Evolutionary conservation across 768 basidiomycete species (phyloP).

Genomic region (Russula griseocarnosa): DNA sequence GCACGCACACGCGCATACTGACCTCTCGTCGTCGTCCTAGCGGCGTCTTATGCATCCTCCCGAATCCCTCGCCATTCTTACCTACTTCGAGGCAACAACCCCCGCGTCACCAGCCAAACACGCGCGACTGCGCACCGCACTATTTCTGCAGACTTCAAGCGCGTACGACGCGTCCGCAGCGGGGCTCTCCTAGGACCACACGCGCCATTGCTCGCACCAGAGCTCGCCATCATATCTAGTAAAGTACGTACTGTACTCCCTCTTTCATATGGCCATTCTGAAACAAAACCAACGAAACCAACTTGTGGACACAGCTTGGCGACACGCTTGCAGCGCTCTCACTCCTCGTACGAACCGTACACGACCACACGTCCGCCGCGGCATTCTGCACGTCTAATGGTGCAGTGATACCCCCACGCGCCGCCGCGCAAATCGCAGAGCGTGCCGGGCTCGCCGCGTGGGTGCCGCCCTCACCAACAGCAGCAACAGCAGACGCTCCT

Average conservation of each 20-base stretch:
- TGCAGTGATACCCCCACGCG: conserved; percentile 59
- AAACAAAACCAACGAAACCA: not conserved
- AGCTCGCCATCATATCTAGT: conserved; percentile 73
- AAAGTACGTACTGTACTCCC: no score
- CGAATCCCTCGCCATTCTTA: conserved; percentile 48
- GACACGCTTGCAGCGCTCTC: conserved; percentile 62
- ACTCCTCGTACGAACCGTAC: conserved; percentile 62
- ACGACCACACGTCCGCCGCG: conserved; percentile 76
- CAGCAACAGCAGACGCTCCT: conserved; percentile 41
- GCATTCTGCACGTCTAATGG: conserved; percentile 82
- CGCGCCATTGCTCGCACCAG: conserved; percentile 59
- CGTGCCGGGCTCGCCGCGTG: conserved; percentile 43
- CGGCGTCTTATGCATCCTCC: conserved; percentile 33
- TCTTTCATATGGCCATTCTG: no score
- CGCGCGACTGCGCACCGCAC: conserved; percentile 64
- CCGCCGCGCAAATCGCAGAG: conserved; percentile 50
- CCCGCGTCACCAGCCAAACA: conserved; percentile 74
- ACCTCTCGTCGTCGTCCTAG: conserved; percentile 24
- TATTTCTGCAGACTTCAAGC: conserved; percentile 76
- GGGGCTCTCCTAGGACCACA: conserved; percentile 44
- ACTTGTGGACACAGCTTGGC: conserved; percentile 40
- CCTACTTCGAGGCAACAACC: conserved; percentile 79
- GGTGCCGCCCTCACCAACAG: conserved; percentile 50
- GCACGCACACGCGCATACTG: not conserved
- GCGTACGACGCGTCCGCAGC: conserved; percentile 57